These are phyloP conservation scores for Fragilaria crotonensis DNA, from an alignment of 108 stramenopile species.

Conservation along the genomic window DNA sequence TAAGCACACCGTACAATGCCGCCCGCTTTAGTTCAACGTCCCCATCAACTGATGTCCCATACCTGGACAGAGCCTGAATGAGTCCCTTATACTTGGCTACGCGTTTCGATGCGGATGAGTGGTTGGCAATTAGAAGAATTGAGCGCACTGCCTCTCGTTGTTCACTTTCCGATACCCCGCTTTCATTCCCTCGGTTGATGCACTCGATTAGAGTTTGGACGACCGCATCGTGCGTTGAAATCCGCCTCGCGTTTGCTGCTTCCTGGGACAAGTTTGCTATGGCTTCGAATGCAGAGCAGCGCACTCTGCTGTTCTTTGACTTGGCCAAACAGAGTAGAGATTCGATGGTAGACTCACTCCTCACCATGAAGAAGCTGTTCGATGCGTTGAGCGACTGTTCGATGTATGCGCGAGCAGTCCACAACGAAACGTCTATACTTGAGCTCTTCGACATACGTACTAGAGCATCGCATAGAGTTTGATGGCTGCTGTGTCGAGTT, in stretches of 20 bases:
- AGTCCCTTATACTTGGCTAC: slow-evolving; percentile 6
- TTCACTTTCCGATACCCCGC: background rate
- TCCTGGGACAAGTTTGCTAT: background rate
- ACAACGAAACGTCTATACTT: background rate
- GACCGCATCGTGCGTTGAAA: background rate
- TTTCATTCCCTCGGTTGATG: background rate
- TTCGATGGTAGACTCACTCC: background rate
- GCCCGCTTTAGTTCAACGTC: slow-evolving; percentile 5
- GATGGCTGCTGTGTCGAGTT: slow-evolving; percentile 1
- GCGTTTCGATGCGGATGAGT: background rate
- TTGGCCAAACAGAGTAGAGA: background rate
- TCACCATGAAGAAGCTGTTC: background rate
- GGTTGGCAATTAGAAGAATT: background rate
- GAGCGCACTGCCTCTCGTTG: background rate
- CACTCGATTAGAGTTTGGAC: background rate
- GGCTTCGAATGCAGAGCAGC: background rate
- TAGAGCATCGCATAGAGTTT: slow-evolving; percentile 11
- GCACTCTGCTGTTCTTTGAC: background rate
- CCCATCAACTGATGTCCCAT: slow-evolving; percentile 5
- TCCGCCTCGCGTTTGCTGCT: background rate
- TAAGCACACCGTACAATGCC: slow-evolving; percentile 5
- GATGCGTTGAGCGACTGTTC: background rate
- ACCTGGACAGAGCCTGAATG: slow-evolving; percentile 9
- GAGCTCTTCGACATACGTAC: background rate
- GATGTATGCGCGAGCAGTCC: background rate